Conservation (phyloP, 106 monocot genomes). For the Dioscorea dumetorum region DNA sequence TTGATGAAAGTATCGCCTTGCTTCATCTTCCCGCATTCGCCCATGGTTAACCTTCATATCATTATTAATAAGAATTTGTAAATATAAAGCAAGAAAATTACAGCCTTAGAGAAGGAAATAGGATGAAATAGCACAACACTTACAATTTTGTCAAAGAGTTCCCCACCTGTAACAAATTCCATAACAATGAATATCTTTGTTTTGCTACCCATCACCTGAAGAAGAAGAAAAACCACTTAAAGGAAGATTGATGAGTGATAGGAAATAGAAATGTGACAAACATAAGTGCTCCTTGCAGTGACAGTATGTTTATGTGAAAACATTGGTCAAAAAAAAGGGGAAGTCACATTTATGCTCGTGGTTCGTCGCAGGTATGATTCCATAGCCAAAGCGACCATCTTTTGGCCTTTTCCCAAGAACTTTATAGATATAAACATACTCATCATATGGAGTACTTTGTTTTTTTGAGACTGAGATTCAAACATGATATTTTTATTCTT, state of each 20-base stretch:
- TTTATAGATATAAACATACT: too few relatives aligned
- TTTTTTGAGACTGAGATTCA: too few relatives aligned
- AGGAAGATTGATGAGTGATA: neutral
- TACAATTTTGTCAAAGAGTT: constrained; percentile 79
- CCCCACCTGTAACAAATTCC: constrained; percentile 56
- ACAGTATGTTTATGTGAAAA: too few relatives aligned
- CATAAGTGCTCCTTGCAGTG: too few relatives aligned
- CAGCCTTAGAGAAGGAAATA: neutral
- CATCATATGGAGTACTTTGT: too few relatives aligned
- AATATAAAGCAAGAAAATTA: neutral
- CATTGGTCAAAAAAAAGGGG: too few relatives aligned
- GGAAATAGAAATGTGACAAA: neutral
- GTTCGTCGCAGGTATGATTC: too few relatives aligned
- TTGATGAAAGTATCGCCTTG: constrained; percentile 50
- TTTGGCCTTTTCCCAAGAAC: too few relatives aligned
- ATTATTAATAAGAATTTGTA: neutral
- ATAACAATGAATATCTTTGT: constrained; percentile 63
- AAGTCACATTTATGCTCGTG: too few relatives aligned
- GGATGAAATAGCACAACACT: constrained; percentile 6
- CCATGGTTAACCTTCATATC: constrained; percentile 33
- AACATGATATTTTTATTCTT: too few relatives aligned
- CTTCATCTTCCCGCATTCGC: constrained; percentile 53
- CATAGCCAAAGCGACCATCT: too few relatives aligned
- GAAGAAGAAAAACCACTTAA: neutral
- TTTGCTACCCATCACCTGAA: constrained; percentile 71